These are phyloP conservation scores for Coemansia interrupta DNA, from an alignment of 192 early-diverging fungal genomes.

Conservation along the genomic window DNA sequence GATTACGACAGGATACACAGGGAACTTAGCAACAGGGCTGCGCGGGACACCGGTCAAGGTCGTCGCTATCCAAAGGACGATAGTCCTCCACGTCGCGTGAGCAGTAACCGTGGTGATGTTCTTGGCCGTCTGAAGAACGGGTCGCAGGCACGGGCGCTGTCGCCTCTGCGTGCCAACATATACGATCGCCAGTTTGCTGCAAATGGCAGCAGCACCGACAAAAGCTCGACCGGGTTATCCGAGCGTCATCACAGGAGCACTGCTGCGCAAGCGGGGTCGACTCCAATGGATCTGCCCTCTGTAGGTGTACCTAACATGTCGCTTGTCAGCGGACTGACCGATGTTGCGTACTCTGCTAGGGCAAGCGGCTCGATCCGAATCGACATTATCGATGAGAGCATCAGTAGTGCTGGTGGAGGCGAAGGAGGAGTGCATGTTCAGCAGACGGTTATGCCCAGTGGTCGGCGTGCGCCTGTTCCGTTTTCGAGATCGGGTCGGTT, in stretches of 20 bases:
- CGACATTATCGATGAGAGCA: slow-evolving; percentile 31
- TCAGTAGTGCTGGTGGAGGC: neutral
- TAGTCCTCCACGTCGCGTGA: neutral
- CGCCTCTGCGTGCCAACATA: slow-evolving; percentile 28
- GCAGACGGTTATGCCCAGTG: slow-evolving; percentile 1
- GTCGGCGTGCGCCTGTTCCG: slow-evolving; percentile 7
- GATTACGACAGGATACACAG: slow-evolving; percentile 30
- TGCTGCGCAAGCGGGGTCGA: slow-evolving; percentile 3
- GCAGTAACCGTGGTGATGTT: slow-evolving; percentile 14
- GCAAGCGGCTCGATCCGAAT: slow-evolving; percentile 31
- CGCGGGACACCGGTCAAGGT: slow-evolving; percentile 6
- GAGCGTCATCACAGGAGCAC: slow-evolving; percentile 5
- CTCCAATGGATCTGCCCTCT: neutral
- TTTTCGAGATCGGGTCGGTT: slow-evolving; percentile 30
- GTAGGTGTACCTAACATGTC: slow-evolving; percentile 4
- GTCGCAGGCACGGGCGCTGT: slow-evolving; percentile 29
- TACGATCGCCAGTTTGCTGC: slow-evolving; percentile 19
- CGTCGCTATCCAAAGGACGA: slow-evolving; percentile 5
- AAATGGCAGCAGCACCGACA: neutral
- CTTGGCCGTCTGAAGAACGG: slow-evolving; percentile 21
- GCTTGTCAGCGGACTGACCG: slow-evolving; percentile 18
- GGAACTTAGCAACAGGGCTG: slow-evolving; percentile 17
- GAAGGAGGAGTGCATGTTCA: neutral
- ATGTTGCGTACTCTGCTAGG: slow-evolving; percentile 31
- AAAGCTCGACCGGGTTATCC: neutral